Conservation (phyloP, 2,329 filamentous ascomycete species). For the Beauveria caledonica region DNA sequence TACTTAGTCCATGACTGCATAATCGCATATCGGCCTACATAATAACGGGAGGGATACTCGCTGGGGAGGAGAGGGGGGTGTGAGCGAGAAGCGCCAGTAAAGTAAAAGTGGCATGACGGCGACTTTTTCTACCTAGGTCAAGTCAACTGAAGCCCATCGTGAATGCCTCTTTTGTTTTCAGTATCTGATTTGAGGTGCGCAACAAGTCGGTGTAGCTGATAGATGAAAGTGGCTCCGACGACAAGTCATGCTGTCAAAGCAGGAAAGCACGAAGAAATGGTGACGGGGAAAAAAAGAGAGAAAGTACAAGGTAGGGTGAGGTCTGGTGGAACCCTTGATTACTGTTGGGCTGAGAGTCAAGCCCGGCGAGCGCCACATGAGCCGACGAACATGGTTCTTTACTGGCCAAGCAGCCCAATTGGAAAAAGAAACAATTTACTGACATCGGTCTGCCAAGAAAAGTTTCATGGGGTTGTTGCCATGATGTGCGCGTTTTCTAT, state of each 20-base stretch:
- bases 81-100: not conserved
- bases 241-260: not conserved
- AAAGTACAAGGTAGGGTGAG: not conserved
- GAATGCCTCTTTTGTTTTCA: not conserved
- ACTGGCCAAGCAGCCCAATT: no score
- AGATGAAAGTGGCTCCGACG: not conserved
- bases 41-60: no score
- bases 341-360: conserved; percentile 3
- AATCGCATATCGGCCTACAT: not conserved
- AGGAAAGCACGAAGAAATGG: not conserved
- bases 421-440: no score
- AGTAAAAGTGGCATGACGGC: not conserved
- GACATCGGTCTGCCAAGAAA: no score
- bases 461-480: no score
- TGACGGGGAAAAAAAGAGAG: not conserved
- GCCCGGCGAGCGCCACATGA: conserved; percentile 1
- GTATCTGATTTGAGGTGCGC: not conserved
- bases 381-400: not conserved
- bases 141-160: not conserved
- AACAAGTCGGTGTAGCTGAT: not conserved
- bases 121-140: no score
- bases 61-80: not conserved
- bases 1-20: conserved; percentile 1
- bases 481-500: no score
- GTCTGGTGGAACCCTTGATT: not conserved